phyloP scores from a whole-genome alignment of 2,329 filamentous ascomycete genomes.

The Penicillium freii region DNA sequence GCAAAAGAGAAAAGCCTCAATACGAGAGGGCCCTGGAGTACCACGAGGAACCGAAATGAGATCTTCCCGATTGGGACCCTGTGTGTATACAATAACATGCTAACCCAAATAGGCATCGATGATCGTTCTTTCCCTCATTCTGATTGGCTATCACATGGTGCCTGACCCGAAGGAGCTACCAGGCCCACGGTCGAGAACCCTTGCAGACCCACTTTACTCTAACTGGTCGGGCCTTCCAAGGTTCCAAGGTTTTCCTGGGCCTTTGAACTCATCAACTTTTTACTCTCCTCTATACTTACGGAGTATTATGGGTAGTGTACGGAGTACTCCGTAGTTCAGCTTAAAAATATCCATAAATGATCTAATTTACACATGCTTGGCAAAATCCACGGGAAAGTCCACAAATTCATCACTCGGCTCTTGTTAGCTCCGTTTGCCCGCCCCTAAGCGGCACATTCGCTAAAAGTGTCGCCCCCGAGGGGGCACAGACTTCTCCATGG shows the following conservation, averaged over 20 bases:
- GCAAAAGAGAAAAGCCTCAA: constrained; percentile 3
- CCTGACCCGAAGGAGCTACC: constrained; percentile 15
- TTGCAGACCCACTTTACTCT: background rate
- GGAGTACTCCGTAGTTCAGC: background rate
- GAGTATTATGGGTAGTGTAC: background rate
- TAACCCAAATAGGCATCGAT: constrained; percentile 7
- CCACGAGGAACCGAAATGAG: constrained; percentile 13
- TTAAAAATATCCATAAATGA: background rate
- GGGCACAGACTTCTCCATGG: constrained; percentile 20
- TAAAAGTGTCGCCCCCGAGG: constrained; percentile 12
- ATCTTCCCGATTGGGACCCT: background rate
- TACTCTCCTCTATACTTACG: background rate
- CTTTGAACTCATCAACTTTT: background rate
- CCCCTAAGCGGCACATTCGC: constrained; percentile 8
- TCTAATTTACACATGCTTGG: background rate
- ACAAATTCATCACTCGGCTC: background rate
- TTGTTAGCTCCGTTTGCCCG: background rate
- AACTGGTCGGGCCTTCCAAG: background rate
- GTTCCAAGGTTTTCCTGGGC: background rate
- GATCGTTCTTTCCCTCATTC: fast-evolving
- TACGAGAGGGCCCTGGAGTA: background rate
- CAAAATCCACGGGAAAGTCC: background rate
- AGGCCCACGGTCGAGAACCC: constrained; percentile 3
- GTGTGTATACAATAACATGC: constrained; percentile 5
- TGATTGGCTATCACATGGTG: constrained; percentile 17